Percentiles rank a stretch among this genome's conserved stretches.
Conservation (phyloP, 2,329 filamentous ascomycete species). For the Didymella sp. region DNA sequence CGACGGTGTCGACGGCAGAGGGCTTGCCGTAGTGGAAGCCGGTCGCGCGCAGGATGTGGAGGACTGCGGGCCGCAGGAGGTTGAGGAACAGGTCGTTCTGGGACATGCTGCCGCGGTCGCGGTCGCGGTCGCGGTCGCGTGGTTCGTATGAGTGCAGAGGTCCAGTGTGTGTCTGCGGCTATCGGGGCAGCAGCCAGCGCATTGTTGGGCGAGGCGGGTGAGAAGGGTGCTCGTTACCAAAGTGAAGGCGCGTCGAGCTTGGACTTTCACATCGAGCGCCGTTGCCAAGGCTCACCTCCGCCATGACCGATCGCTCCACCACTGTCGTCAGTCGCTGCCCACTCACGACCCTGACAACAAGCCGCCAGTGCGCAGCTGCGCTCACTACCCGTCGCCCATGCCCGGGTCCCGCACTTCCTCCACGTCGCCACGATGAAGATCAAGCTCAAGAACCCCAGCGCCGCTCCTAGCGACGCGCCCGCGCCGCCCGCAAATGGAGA, state of each 20-base stretch:
- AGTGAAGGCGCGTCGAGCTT: conserved; percentile 29
- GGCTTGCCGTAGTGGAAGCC: conserved; percentile 86
- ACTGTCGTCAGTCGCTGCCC: neutral
- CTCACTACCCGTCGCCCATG: conserved; percentile 6
- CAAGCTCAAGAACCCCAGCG: conserved; percentile 38
- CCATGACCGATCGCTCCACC: neutral
- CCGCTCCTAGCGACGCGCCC: conserved; percentile 30
- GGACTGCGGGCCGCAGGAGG: conserved; percentile 82
- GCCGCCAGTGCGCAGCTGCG: conserved; percentile 17
- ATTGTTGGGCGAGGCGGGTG: conserved; percentile 24
- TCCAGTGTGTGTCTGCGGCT: conserved; percentile 25
- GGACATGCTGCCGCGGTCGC: conserved; percentile 42
- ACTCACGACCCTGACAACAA: neutral
- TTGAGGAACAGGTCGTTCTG: conserved; percentile 68
- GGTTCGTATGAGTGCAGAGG: conserved; percentile 24
- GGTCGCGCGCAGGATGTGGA: conserved; percentile 89
- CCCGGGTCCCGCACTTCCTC: neutral
- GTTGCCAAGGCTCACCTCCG: conserved; percentile 28
- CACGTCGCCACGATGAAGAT: conserved; percentile 36
- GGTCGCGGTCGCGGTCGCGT: conserved; percentile 12
- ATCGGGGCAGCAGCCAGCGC: conserved; percentile 31
- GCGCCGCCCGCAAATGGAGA: conserved; percentile 19
- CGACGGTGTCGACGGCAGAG: conserved; percentile 84
- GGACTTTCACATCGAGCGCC: conserved; percentile 24
- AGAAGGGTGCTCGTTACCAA: conserved; percentile 5